Conservation (phyloP, 1,139 yeast genomes). For the Yamadazyma triangularis region DNA sequence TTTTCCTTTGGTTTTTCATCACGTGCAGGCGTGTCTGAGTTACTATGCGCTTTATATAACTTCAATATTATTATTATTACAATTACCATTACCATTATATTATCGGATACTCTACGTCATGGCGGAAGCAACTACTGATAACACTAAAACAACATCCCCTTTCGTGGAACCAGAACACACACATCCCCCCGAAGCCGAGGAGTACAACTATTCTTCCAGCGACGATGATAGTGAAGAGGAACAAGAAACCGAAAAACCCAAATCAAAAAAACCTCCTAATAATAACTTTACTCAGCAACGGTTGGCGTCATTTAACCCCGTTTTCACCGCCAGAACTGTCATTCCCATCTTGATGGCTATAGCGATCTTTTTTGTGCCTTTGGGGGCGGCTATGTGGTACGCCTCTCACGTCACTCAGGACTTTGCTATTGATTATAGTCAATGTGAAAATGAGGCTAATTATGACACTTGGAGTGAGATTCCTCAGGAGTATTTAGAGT, state of each 20-base stretch:
- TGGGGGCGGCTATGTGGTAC: conserved; percentile 87
- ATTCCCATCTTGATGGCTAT: conserved; percentile 72
- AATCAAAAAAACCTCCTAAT: conserved; percentile 51
- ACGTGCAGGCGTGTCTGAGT: too few species aligned
- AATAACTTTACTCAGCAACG: conserved; percentile 64
- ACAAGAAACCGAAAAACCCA: conserved; percentile 21
- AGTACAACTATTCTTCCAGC: conserved; percentile 2
- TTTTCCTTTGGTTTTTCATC: too few species aligned
- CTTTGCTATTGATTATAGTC: conserved; percentile 72
- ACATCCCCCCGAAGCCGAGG: too few species aligned
- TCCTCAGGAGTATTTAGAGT: conserved; percentile 53
- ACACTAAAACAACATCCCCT: too few species aligned
- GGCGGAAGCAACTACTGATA: too few species aligned
- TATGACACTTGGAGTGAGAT: conserved; percentile 51
- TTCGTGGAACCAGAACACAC: too few species aligned
- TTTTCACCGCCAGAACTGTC: conserved; percentile 85
- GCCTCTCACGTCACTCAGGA: conserved; percentile 80
- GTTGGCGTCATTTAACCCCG: conserved; percentile 53
- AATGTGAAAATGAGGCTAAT: conserved; percentile 62
- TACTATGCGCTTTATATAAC: too few species aligned
- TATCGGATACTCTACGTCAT: too few species aligned
- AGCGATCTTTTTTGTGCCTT: conserved; percentile 82
- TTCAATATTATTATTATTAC: too few species aligned
- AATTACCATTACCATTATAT: too few species aligned
- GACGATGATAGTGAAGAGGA: conserved; percentile 11